phyloP scores from a whole-genome alignment of 2,329 filamentous ascomycete genomes.

The Zalaria sp. region DNA sequence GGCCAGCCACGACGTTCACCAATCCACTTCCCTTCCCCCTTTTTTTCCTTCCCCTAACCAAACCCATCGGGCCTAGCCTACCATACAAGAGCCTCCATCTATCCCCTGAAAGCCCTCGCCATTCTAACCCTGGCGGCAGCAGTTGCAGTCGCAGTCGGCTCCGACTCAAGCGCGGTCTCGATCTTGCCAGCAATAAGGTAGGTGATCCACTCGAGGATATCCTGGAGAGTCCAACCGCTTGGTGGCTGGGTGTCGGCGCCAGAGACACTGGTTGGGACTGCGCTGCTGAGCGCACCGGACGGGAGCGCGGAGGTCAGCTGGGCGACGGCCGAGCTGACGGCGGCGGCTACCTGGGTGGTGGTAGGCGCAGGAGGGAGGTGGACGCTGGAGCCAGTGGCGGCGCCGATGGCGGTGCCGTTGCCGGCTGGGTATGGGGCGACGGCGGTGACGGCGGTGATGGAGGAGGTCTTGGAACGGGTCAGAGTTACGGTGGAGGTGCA shows the following conservation, averaged over 20 bases:
- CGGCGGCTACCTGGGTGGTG: not conserved
- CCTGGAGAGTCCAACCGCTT: conserved; percentile 8
- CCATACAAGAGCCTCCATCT: too few relatives aligned
- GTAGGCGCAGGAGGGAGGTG: not conserved
- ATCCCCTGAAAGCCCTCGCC: too few relatives aligned
- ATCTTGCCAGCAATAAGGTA: conserved; percentile 3
- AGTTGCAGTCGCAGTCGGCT: too few relatives aligned
- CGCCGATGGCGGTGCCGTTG: conserved; percentile 1
- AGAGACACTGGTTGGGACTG: conserved; percentile 6
- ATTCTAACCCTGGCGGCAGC: too few relatives aligned
- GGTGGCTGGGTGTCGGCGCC: conserved; percentile 6
- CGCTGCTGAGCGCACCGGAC: conserved; percentile 6
- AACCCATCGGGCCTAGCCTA: too few relatives aligned
- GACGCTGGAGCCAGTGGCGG: not conserved
- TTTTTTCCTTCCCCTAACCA: too few relatives aligned
- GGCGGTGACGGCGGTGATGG: conserved; percentile 1
- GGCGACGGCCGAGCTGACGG: conserved; percentile 6
- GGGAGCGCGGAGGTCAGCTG: conserved; percentile 10
- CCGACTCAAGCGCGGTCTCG: not conserved
- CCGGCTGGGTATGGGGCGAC: conserved; percentile 2
- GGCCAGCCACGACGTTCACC: too few relatives aligned
- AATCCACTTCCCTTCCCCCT: too few relatives aligned
- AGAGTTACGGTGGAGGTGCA: conserved; percentile 5
- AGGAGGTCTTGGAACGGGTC: conserved; percentile 2
- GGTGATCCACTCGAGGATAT: conserved; percentile 11